Conservation (phyloP, 768 basidiomycete species). For the Mycena amicta region DNA sequence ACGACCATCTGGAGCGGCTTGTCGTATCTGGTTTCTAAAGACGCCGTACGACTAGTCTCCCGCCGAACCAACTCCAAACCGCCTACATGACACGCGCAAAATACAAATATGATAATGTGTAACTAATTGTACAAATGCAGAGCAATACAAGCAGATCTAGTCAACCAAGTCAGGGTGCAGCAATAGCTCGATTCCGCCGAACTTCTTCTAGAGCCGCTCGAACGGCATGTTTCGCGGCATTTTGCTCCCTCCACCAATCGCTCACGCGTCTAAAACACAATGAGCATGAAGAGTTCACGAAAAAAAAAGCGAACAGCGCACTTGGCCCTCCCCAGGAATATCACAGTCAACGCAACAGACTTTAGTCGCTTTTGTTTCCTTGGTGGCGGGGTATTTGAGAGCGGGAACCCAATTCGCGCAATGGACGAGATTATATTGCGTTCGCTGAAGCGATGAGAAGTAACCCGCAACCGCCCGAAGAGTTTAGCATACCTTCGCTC, state of each 20-base stretch:
- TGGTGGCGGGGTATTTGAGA: slow-evolving; percentile 36
- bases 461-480: slow-evolving; percentile 3
- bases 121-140: slow-evolving; percentile 22
- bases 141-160: slow-evolving; percentile 3
- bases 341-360: slow-evolving; percentile 53
- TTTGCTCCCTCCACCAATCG: slow-evolving; percentile 64
- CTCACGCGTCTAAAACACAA: slow-evolving; percentile 60
- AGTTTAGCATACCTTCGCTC: slow-evolving; percentile 63
- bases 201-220: slow-evolving; percentile 72
- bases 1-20: slow-evolving; percentile 93
- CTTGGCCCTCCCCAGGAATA: slow-evolving; percentile 70
- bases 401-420: slow-evolving; percentile 72
- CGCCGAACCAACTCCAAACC: slow-evolving; percentile 34
- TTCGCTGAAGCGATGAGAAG: slow-evolving; percentile 47
- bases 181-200: slow-evolving; percentile 48
- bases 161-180: slow-evolving; percentile 20
- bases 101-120: slow-evolving; percentile 19
- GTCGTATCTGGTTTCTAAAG: slow-evolving; percentile 76
- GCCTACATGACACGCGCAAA: slow-evolving; percentile 16
- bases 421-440: slow-evolving; percentile 74
- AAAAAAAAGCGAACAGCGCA: slow-evolving; percentile 36
- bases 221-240: slow-evolving; percentile 61
- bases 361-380: slow-evolving; percentile 56
- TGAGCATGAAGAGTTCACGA: slow-evolving; percentile 11
- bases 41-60: slow-evolving; percentile 67